Evolutionary conservation across 495 filamentous ascomycete genomes (phyloP).

Genomic region (Daldinia caldariorum): DNA sequence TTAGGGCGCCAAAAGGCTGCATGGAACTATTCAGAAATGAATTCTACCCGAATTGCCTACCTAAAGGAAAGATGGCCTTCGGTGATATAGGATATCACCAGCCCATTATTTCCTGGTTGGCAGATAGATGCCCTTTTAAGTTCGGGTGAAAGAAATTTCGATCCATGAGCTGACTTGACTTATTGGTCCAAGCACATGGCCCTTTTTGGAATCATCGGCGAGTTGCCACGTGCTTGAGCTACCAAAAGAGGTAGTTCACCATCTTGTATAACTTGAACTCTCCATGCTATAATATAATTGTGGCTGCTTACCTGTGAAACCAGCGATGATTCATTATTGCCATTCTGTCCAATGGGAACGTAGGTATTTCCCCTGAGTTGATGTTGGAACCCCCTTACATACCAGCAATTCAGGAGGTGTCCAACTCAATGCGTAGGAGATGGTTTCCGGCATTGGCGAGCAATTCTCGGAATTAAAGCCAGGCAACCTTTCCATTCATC

Average conservation of each 20-base stretch:
- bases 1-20: background rate
- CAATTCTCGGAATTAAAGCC: background rate
- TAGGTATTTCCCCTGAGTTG: too few species aligned
- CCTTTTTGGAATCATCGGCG: constrained; percentile 3
- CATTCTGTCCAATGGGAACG: too few species aligned
- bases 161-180: background rate
- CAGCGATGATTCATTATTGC: background rate
- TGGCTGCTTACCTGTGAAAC: constrained; percentile 13
- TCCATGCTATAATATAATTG: constrained; percentile 11
- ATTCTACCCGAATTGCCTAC: background rate
- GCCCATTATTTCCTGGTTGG: background rate
- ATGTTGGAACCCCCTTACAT: too few species aligned
- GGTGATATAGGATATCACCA: background rate
- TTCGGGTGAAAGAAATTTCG: background rate
- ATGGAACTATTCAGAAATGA: background rate
- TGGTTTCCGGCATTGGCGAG: too few species aligned
- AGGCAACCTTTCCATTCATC: background rate
- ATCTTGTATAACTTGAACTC: background rate
- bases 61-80: background rate
- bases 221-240: background rate
- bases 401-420: too few species aligned
- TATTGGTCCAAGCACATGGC: background rate
- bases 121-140: background rate
- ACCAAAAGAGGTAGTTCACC: background rate
- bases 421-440: too few species aligned